Conservation (phyloP, 495 filamentous ascomycete species). For the Clohesyomyces aquaticus region DNA sequence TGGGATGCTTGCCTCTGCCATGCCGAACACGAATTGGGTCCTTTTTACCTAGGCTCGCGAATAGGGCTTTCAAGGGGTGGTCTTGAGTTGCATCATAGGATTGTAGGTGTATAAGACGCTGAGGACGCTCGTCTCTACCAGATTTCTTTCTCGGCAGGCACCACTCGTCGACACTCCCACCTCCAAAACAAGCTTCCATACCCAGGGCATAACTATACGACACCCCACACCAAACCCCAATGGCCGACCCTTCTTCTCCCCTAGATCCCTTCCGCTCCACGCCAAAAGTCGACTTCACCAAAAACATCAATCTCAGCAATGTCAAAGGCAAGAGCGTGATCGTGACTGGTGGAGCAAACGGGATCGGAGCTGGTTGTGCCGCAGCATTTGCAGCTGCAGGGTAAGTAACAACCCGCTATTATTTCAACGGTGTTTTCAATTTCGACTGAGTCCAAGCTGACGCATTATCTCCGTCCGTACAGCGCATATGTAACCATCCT, state of each 20-base stretch:
- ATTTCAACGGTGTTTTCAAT: too few relatives aligned
- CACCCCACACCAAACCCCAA: too few relatives aligned
- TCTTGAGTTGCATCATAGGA: too few relatives aligned
- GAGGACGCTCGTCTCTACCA: too few relatives aligned
- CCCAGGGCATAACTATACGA: too few relatives aligned
- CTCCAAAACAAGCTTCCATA: neutral
- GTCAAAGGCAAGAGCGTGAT: constrained; percentile 31
- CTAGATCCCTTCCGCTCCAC: constrained; percentile 9
- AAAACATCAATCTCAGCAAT: constrained; percentile 5
- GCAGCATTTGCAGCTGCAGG: constrained; percentile 32
- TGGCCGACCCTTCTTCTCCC: constrained; percentile 5
- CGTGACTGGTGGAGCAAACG: constrained; percentile 35
- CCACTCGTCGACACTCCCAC: neutral
- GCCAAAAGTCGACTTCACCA: constrained; percentile 21
- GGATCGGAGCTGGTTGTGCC: constrained; percentile 24
- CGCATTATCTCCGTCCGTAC: constrained; percentile 53
- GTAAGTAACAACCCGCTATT: too few relatives aligned
- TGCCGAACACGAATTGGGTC: too few relatives aligned
- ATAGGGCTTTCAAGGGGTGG: too few relatives aligned
- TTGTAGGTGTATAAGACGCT: too few relatives aligned
- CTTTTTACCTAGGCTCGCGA: too few relatives aligned
- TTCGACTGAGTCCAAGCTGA: neutral
- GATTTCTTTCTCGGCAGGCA: too few relatives aligned
- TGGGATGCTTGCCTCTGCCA: too few relatives aligned
- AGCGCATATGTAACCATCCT: constrained; percentile 42